Conservation (phyloP, 768 basidiomycete species). For the Glaciozyma antarctica region DNA sequence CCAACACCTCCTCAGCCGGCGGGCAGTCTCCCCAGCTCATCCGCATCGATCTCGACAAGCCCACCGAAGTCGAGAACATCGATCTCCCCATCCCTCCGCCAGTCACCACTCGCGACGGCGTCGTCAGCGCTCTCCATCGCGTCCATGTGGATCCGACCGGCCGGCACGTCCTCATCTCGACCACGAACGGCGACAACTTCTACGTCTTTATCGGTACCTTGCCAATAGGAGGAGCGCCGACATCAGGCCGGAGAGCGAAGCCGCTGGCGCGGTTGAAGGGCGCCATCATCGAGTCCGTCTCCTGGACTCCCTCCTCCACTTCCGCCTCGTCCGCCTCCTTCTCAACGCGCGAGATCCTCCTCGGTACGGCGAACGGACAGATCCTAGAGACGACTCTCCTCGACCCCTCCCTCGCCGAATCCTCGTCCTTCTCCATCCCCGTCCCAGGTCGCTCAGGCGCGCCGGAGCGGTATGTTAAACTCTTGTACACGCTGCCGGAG, state of each 20-base stretch:
- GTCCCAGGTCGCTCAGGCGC: conserved; percentile 36
- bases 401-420: conserved; percentile 60
- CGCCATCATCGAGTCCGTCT: conserved; percentile 78
- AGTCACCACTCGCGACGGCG: conserved; percentile 36
- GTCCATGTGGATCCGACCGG: conserved; percentile 90
- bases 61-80: conserved; percentile 63
- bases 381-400: conserved; percentile 74
- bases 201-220: conserved; percentile 55
- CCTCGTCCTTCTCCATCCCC: conserved; percentile 45
- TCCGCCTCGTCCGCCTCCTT: conserved; percentile 45
- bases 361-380: conserved; percentile 73
- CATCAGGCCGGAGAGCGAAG: conserved; percentile 67
- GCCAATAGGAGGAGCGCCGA: conserved; percentile 26
- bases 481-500: conserved; percentile 49
- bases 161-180: conserved; percentile 76
- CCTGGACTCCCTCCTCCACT: conserved; percentile 64
- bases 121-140: conserved; percentile 49
- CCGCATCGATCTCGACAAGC: conserved; percentile 77
- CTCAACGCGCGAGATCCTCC: conserved; percentile 72
- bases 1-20: conserved; percentile 13
- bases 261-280: conserved; percentile 65
- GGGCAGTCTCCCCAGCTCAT: conserved; percentile 25
- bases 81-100: conserved; percentile 59
- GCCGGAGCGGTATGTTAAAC: conserved; percentile 39
- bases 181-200: conserved; percentile 83